phyloP scores from a whole-genome alignment of 208 protist genomes.

The Trypanosoma mega region DNA sequence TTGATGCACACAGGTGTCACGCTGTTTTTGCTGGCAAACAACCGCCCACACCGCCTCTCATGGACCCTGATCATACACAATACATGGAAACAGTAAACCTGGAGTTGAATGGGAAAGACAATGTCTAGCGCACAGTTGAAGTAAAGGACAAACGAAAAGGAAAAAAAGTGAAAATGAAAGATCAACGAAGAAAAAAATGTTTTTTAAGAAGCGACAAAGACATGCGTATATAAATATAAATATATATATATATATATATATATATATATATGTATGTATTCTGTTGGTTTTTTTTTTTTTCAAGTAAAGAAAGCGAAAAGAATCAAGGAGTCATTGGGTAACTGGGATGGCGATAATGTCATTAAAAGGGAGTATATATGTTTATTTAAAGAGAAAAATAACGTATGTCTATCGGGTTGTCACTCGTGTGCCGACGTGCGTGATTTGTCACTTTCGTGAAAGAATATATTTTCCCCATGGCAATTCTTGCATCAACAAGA shows the following conservation, averaged over 20 bases:
- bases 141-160: slow-evolving; percentile 4
- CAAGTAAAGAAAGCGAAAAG: too few species aligned
- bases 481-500: too few species aligned
- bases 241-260: background rate
- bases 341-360: too few species aligned
- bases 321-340: too few species aligned
- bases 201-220: slow-evolving; percentile 4
- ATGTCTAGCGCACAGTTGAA: background rate
- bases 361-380: too few species aligned
- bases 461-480: too few species aligned
- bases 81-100: slow-evolving; percentile 38
- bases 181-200: background rate
- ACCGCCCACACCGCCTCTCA: slow-evolving; percentile 37
- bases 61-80: slow-evolving; percentile 63
- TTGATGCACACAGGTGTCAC: slow-evolving; percentile 37
- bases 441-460: too few species aligned
- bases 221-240: slow-evolving; percentile 4
- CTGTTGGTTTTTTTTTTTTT: background rate
- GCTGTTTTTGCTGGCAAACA: slow-evolving; percentile 57
- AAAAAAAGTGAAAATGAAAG: slow-evolving; percentile 18
- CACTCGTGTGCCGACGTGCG: too few species aligned
- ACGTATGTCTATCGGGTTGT: too few species aligned
- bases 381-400: too few species aligned
- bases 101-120: background rate
- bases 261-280: background rate